A percentile compares a stretch with the other conserved stretches of the same genome.
phyloP scores from a whole-genome alignment of 371 early-diverging fungal species.

The Mortierella sp. region DNA sequence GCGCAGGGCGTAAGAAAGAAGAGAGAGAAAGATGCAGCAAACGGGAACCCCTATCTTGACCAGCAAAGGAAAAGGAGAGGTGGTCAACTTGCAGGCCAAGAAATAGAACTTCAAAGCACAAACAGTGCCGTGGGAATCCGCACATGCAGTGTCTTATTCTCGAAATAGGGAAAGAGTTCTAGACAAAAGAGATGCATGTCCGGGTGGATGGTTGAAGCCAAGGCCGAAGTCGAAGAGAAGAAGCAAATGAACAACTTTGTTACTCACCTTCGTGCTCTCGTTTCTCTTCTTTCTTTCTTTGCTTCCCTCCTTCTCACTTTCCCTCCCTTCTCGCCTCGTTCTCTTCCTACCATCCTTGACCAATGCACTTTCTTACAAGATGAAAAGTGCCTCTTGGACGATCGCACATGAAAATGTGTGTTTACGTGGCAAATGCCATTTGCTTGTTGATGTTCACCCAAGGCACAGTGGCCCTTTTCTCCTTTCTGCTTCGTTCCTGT shows the following conservation, averaged over 20 bases:
- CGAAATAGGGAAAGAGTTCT: not conserved
- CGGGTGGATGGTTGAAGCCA: not conserved
- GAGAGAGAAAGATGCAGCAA: no score
- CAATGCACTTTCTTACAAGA: not conserved
- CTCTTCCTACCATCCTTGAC: not conserved
- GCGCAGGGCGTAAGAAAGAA: not conserved
- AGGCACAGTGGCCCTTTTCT: not conserved
- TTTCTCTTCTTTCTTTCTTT: no score
- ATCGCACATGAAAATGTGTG: no score
- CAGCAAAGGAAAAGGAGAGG: no score
- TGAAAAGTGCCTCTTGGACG: no score
- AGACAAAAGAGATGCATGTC: not conserved
- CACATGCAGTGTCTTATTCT: not conserved
- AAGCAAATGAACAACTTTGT: not conserved
- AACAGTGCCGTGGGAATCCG: not conserved
- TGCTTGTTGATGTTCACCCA: not conserved
- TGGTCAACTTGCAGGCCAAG: no score
- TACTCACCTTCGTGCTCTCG: not conserved
- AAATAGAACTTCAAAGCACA: not conserved
- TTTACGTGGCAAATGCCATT: not conserved
- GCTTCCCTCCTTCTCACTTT: no score
- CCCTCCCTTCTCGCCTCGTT: no score
- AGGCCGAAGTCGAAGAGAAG: not conserved
- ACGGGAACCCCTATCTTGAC: no score
- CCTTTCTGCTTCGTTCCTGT: not conserved